Base-by-base conservation (phyloP, 2,329 filamentous ascomycete genomes). In the Trichoderma cornu-damae region DNA sequence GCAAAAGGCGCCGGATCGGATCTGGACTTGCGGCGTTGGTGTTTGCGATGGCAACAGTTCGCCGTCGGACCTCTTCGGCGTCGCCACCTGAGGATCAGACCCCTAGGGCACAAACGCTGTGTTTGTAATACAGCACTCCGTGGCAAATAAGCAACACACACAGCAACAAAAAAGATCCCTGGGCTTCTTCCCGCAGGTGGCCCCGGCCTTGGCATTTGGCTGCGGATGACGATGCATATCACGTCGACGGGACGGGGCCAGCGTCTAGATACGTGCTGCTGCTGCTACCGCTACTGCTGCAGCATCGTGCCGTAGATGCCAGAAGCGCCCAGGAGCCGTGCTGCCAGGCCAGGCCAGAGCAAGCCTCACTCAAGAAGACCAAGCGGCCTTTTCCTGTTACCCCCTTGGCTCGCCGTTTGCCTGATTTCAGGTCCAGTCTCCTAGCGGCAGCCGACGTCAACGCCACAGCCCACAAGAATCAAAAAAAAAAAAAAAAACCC, bases 401-500 rank as follows among this genome's bases (percentile, higher is more conserved):
- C 49, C 53, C 46, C 46, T 37, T n/a, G n/a, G 44, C 46, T 43
- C 54, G 37, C 18, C 44, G 47, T 57, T 44, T 57, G 54, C 54
- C n/a, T n/a, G n/a, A n/a, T 30, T 37, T 38, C n/a, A 47, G 28
- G 14, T 22, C 12, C 28, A 49, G 20, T 44, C 30, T 51, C 35
- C 47, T 44, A 44, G 46, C 44, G 53, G 52, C 44, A 57, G 35
- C 44, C 53, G 53, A 57, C 44, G 18, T 57, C 44, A 49, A 57
- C 54, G 46, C 44, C 54, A 57, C 54, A 57, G 38, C 46, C 46
- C 54, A 51, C 54, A 51, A 42, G 46, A 28, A 30, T 48, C 46
- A 44, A 35, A 30, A n/a, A n/a, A n/a, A n/a, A n/a, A n/a, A n/a
- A n/a, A n/a, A n/a, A n/a, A n/a, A n/a, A n/a, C n/a, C n/a, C n/a